A percentile compares a stretch with the other conserved stretches of the same genome.
Conservation (phyloP, 1,284 basidiomycete genomes). For the Cryptococcus sp. region DNA sequence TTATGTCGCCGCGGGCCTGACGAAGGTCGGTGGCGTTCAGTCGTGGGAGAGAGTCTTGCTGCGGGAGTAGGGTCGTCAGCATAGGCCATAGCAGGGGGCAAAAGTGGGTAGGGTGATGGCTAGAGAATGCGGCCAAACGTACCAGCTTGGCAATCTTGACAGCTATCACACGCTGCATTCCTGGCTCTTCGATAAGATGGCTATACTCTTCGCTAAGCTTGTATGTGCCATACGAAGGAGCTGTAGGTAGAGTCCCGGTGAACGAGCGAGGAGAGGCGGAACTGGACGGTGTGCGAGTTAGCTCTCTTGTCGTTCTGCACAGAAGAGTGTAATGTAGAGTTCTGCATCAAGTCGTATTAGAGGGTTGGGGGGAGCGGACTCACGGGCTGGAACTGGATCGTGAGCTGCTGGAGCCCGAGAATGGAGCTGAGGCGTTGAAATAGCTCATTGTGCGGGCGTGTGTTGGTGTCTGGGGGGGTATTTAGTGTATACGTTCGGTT, state of each 20-base stretch:
- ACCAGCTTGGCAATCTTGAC: conserved; percentile 15
- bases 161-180: conserved; percentile 15
- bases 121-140: neutral
- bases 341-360: too few species aligned
- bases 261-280: neutral
- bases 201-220: conserved; percentile 3
- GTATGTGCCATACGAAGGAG: neutral
- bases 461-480: too few species aligned
- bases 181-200: conserved; percentile 14
- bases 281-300: neutral
- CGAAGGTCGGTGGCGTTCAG: conserved; percentile 5
- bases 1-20: conserved; percentile 20
- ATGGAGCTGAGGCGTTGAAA: too few species aligned
- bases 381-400: too few species aligned
- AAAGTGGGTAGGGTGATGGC: neutral
- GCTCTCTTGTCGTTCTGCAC: too few species aligned
- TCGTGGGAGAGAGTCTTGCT: conserved; percentile 19
- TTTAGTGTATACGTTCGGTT: too few species aligned
- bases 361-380: too few species aligned
- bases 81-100: neutral
- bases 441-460: too few species aligned
- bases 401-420: too few species aligned
- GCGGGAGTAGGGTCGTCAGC: neutral
- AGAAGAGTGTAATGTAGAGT: too few species aligned
- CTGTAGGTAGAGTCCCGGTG: neutral